phyloP scores from a whole-genome alignment of 2,329 filamentous ascomycete genomes.

The Alternaria metachromatica region DNA sequence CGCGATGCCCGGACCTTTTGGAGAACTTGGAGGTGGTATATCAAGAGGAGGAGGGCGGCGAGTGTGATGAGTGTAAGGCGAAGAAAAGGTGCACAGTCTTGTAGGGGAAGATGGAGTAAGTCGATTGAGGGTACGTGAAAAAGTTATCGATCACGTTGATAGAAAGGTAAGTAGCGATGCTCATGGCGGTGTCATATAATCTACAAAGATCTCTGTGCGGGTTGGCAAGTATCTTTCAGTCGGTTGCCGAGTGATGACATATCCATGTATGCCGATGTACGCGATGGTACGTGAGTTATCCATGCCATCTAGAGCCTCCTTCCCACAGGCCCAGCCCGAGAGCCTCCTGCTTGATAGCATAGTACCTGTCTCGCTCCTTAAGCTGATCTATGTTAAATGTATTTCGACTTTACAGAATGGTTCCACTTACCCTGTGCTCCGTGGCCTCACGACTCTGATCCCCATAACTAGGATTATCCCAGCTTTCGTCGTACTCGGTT shows the following conservation, averaged over 20 bases:
- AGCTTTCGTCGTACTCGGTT: too few species aligned
- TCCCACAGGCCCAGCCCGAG: neutral
- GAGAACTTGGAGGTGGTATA: conserved; percentile 1
- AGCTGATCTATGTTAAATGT: too few species aligned
- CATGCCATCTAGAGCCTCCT: neutral
- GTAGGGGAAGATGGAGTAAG: neutral
- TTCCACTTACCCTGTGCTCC: too few species aligned
- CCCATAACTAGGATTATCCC: too few species aligned
- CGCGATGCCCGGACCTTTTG: conserved; percentile 4
- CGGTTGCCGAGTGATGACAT: neutral
- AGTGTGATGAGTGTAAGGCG: conserved; percentile 6
- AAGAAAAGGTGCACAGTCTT: neutral
- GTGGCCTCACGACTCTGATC: too few species aligned
- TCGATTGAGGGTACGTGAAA: neutral
- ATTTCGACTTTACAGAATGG: too few species aligned
- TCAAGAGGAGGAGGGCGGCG: neutral
- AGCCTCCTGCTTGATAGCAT: neutral
- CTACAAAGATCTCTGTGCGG: neutral
- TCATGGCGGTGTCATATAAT: neutral
- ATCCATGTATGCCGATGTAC: neutral
- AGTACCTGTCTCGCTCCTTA: too few species aligned
- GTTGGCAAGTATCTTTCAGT: neutral
- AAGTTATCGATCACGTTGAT: neutral
- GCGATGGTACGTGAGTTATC: neutral
- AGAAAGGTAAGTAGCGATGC: too few species aligned